phyloP scores from a whole-genome alignment of 1,139 yeast genomes.

The Saccharomyces uvarum region DNA sequence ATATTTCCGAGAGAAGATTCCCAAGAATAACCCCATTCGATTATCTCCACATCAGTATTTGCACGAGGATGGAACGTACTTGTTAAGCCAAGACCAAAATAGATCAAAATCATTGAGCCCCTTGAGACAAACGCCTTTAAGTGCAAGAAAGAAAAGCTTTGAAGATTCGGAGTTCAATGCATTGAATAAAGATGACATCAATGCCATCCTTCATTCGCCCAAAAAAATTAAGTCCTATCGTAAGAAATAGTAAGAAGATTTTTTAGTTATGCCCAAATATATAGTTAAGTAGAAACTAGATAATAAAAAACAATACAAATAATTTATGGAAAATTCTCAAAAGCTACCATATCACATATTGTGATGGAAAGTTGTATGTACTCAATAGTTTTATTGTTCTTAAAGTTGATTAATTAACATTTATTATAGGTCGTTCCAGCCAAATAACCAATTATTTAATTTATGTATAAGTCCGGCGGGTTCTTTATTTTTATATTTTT shows the following conservation, averaged over 20 bases:
- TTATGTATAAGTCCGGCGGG: constrained; percentile 1
- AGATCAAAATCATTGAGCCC: not conserved
- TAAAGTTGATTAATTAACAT: not conserved
- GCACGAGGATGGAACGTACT: not conserved
- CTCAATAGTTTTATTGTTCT: not conserved
- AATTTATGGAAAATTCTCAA: not conserved
- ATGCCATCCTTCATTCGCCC: not conserved
- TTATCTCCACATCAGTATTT: not conserved
- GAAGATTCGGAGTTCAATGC: not conserved
- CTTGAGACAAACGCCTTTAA: not conserved
- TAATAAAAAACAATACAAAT: not conserved
- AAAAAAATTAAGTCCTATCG: not conserved
- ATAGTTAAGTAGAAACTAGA: not conserved
- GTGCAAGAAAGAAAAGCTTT: not conserved
- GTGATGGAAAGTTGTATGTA: not conserved
- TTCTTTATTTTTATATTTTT: constrained; percentile 11
- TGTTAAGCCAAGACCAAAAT: not conserved
- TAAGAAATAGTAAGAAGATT: not conserved
- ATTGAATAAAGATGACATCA: not conserved
- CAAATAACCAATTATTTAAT: constrained; percentile 42
- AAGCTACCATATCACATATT: not conserved
- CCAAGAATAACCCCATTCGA: not conserved
- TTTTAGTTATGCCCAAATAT: not conserved
- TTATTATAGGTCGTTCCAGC: constrained; percentile 46
- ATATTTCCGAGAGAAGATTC: not conserved